These are phyloP conservation scores for Syncephalastrum racemosum DNA, from an alignment of 371 early-diverging fungal genomes.

Conservation along the genomic window DNA sequence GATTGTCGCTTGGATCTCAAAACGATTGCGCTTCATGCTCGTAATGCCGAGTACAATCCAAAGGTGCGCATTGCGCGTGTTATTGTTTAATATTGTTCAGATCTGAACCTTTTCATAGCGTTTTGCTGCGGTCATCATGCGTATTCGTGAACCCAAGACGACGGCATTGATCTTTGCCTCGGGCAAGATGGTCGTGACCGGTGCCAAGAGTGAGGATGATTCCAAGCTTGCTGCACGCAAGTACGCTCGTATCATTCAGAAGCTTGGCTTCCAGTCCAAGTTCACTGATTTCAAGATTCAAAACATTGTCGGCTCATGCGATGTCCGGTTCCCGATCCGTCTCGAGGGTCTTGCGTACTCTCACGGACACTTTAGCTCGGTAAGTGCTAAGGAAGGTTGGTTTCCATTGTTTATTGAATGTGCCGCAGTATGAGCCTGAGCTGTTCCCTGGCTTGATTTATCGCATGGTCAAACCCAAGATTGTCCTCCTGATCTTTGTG, in stretches of 20 bases:
- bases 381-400: slow-evolving; percentile 47
- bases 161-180: slow-evolving; percentile 99
- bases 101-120: slow-evolving; percentile 65
- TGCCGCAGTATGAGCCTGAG: slow-evolving; percentile 97
- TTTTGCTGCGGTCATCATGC: slow-evolving; percentile 99
- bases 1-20: slow-evolving; percentile 99
- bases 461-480: slow-evolving; percentile 99
- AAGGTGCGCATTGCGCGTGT: slow-evolving; percentile 72
- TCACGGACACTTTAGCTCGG: slow-evolving; percentile 97
- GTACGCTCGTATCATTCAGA: slow-evolving; percentile 99
- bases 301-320: slow-evolving; percentile 99
- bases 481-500: slow-evolving; percentile 99
- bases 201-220: slow-evolving; percentile 96
- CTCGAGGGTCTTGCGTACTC: slow-evolving; percentile 98
- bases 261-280: slow-evolving; percentile 98
- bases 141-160: slow-evolving; percentile 99
- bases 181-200: slow-evolving; percentile 99
- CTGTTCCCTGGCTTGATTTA: slow-evolving; percentile 99
- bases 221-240: slow-evolving; percentile 98
- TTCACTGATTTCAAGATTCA: slow-evolving; percentile 99
- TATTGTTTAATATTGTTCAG: slow-evolving; percentile 4
- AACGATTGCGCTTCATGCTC: slow-evolving; percentile 99
- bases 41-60: slow-evolving; percentile 99
- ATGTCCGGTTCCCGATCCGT: slow-evolving; percentile 99
- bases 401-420: slow-evolving; percentile 2